Conservation (phyloP, 192 early-diverging fungal genomes). For the Gonapodya prolifera region DNA sequence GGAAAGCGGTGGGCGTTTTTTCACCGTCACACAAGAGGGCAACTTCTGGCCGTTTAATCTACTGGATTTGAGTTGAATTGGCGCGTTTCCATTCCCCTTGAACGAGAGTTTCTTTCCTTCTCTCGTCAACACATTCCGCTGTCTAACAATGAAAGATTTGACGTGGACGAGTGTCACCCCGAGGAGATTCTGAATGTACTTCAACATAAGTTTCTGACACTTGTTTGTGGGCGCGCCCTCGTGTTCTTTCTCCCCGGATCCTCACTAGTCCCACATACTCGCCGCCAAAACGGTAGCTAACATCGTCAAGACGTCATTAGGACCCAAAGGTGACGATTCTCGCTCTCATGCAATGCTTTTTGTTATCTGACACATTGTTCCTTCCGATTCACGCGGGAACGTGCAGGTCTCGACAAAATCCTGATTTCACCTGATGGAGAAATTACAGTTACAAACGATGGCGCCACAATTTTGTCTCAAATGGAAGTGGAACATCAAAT, state of each 20-base stretch:
- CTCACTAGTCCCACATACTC: conserved; percentile 84
- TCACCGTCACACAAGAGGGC: no score
- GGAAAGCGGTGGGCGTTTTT: no score
- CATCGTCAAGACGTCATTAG: conserved; percentile 96
- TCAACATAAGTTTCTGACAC: no score
- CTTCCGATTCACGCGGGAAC: background rate
- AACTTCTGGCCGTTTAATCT: no score
- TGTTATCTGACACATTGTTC: conserved; percentile 6
- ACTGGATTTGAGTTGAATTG: no score
- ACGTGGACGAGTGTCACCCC: no score
- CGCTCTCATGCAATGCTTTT: conserved; percentile 9
- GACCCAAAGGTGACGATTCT: conserved; percentile 66
- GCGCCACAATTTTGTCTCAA: conserved; percentile 92
- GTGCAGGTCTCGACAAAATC: conserved; percentile 92
- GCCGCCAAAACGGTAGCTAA: conserved; percentile 94
- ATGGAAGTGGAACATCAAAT: conserved; percentile 99
- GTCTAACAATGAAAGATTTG: background rate
- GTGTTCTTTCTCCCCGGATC: no score
- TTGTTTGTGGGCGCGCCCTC: no score
- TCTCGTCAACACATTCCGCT: background rate
- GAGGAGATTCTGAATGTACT: no score
- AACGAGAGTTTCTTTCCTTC: background rate
- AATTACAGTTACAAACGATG: conserved; percentile 98
- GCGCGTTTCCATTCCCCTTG: no score
- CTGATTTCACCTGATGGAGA: conserved; percentile 98